Percentiles rank a stretch among this genome's conserved stretches.
Evolutionary conservation across 495 filamentous ascomycete species (phyloP).

Genomic region (Penicillium bovifimosum): DNA sequence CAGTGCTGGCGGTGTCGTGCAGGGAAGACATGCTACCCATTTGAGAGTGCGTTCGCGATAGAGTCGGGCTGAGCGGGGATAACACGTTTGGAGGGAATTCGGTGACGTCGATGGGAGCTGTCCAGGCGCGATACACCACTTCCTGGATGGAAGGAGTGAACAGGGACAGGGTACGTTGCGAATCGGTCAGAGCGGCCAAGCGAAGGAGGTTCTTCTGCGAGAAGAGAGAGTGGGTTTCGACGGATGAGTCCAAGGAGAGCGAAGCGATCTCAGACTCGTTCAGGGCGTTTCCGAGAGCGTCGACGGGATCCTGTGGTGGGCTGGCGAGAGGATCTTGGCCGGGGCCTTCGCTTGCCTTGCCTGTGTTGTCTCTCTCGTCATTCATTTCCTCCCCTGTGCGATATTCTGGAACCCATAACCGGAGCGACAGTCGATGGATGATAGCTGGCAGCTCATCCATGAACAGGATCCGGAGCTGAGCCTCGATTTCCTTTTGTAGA

Average conservation of each 20-base stretch:
- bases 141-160: slow-evolving; percentile 80
- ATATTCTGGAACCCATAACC: slow-evolving; percentile 86
- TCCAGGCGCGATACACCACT: slow-evolving; percentile 87
- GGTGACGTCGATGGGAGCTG: slow-evolving; percentile 65
- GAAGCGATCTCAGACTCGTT: slow-evolving; percentile 68
- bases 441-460: slow-evolving; percentile 98
- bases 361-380: slow-evolving; percentile 23
- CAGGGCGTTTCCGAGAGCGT: slow-evolving; percentile 68
- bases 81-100: slow-evolving; percentile 54
- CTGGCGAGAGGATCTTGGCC: slow-evolving; percentile 73
- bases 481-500: slow-evolving; percentile 92
- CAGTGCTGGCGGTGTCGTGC: slow-evolving; percentile 42
- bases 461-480: slow-evolving; percentile 83
- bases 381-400: slow-evolving; percentile 53
- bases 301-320: slow-evolving; percentile 71
- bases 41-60: slow-evolving; percentile 58
- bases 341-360: slow-evolving; percentile 33
- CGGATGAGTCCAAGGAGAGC: slow-evolving; percentile 65
- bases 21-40: slow-evolving; percentile 53
- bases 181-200: slow-evolving; percentile 68
- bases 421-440: slow-evolving; percentile 85
- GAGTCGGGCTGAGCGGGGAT: slow-evolving; percentile 45
- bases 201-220: slow-evolving; percentile 84
- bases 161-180: slow-evolving; percentile 79
- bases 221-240: slow-evolving; percentile 77